phyloP scores from a whole-genome alignment of 257 asterid species.

The Striga asiatica region DNA sequence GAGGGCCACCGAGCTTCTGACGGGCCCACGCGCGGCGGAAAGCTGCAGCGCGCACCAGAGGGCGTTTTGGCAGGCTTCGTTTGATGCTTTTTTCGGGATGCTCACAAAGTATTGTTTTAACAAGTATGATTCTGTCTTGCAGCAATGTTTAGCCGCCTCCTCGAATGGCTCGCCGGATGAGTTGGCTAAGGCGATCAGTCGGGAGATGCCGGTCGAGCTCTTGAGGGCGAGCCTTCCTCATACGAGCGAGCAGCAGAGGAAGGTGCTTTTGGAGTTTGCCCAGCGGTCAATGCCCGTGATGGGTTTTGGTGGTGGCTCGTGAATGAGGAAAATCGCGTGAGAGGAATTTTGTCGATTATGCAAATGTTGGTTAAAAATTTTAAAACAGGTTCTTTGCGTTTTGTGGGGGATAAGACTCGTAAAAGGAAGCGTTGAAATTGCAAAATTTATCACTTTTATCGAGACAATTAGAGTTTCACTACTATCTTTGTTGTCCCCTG shows the following conservation, averaged over 20 bases:
- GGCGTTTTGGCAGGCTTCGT: conserved; percentile 75
- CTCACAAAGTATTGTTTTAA: conserved; percentile 61
- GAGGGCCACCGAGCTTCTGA: conserved; percentile 59
- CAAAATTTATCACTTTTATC: no score
- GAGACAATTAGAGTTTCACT: not conserved
- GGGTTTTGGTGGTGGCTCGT: conserved; percentile 24
- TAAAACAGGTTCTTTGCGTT: not conserved
- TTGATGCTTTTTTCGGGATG: conserved; percentile 57
- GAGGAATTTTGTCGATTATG: not conserved
- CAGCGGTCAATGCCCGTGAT: conserved; percentile 53
- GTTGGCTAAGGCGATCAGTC: conserved; percentile 42
- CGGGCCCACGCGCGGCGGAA: conserved; percentile 39
- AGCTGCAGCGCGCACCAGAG: conserved; percentile 40
- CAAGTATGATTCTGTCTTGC: conserved; percentile 51
- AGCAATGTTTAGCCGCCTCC: conserved; percentile 35
- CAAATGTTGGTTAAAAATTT: no score
- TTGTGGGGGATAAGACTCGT: not conserved
- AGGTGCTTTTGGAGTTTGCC: conserved; percentile 44
- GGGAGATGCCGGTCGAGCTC: conserved; percentile 70
- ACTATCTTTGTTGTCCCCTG: not conserved
- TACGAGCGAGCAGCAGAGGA: conserved; percentile 57
- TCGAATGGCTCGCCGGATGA: conserved; percentile 38
- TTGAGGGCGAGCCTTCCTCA: conserved; percentile 74
- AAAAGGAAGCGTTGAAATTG: no score
- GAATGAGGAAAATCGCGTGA: not conserved